These are phyloP conservation scores for Pseudopyricularia cyperi DNA, from an alignment of 2,329 filamentous ascomycete genomes.

Conservation along the genomic window DNA sequence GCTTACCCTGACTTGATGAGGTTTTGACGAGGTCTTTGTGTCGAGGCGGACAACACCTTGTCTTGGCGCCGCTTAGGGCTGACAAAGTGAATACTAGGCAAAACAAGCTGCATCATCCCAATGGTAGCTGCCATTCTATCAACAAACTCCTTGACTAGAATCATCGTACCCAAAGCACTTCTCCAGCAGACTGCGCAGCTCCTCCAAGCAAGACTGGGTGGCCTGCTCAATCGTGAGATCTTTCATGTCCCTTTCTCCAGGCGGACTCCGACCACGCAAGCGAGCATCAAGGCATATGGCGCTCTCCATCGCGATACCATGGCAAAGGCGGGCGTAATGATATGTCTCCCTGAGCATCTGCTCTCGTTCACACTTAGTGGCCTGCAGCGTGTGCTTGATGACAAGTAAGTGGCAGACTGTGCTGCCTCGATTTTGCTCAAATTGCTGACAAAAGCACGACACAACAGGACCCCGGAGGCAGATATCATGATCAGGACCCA, in stretches of 20 bases:
- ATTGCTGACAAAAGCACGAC: too few species aligned
- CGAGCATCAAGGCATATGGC: conserved; percentile 21
- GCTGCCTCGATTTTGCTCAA: background rate
- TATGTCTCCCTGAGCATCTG: conserved; percentile 50
- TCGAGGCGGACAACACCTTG: too few species aligned
- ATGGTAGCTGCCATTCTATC: conserved; percentile 34
- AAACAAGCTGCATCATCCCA: conserved; percentile 43
- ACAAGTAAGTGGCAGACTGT: conserved; percentile 9
- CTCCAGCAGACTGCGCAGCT: conserved; percentile 44
- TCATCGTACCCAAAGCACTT: conserved; percentile 43
- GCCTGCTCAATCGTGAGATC: conserved; percentile 37
- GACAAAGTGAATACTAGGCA: conserved; percentile 19
- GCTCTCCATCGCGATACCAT: conserved; percentile 22
- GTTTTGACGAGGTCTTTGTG: too few species aligned
- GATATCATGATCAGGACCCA: conserved; percentile 36
- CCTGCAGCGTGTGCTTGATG: conserved; percentile 39
- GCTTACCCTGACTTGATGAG: too few species aligned
- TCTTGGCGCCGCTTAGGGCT: too few species aligned
- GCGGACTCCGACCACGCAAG: conserved; percentile 22
- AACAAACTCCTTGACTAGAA: conserved; percentile 31
- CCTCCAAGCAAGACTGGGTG: conserved; percentile 39
- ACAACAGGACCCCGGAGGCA: conserved; percentile 19
- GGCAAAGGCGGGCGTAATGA: conserved; percentile 34
- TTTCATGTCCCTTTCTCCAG: conserved; percentile 46
- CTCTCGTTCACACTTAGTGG: conserved; percentile 53